Evolutionary conservation across 179 eudicot species (phyloP), one percentile per base, ranked within the genome.

Genomic region (Spinacia oleracea): DNA sequence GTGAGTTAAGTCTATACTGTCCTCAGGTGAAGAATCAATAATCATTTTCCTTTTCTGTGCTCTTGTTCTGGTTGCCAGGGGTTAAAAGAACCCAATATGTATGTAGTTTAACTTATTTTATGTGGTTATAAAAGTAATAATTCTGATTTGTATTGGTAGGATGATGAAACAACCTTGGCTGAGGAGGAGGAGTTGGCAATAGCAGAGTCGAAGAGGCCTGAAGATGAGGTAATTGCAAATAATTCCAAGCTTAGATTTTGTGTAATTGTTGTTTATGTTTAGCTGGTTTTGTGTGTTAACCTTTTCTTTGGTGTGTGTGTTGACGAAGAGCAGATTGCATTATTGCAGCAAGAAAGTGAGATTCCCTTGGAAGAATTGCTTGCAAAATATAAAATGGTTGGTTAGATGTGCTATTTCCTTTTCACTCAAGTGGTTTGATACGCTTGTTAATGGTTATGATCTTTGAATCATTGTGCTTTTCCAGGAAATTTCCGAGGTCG

Each of bases 311-410:
- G 42, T 18, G 67, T 74, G 77, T 81, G 66, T 76, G 42, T 62
- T 75, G 78, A 65, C 66, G 43, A 72, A 83, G 72, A 77, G 80
- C 90, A 96, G 99, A 88, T 96, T 87, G 92, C 91, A 25, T 86
- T 94, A 77, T 84, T 96, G 87, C 93, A 94, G 88, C 86, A 89
- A 85, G 99, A 96, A 82, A 96, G 98, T 78, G 98, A 94, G 78
- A 79, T 96, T 80, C 95, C 98, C 50, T 55, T 94, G 81, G 97
- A 96, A 75, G 97, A 90, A 79, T 82, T 96, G 91, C 91, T 96
- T 84, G 94, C 90, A 81, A 90, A 90, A 90, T 96, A 96, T 85
- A 88, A 84, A 62, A 82, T 86, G 99, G 99, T 96, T 80, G 66
- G 92, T 81, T 55, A 65, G 20, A 45, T 69, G 34, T 51, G 66